Evolutionary conservation across 768 basidiomycete genomes (phyloP).

Genomic region (Calocera cornea): DNA sequence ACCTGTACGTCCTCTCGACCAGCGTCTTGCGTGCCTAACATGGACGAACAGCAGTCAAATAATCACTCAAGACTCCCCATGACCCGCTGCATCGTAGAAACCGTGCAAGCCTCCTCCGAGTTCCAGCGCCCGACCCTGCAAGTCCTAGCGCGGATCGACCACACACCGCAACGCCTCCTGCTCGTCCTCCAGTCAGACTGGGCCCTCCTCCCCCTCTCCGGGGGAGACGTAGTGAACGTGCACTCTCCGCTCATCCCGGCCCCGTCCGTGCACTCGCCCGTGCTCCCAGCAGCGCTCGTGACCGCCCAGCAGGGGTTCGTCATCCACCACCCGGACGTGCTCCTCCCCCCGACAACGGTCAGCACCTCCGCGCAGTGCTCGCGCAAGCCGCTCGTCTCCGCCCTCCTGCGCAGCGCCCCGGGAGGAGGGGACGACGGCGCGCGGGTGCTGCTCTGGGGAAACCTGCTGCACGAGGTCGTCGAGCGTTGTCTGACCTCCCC

Average conservation of each 20-base stretch:
- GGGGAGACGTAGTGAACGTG: slow-evolving; percentile 69
- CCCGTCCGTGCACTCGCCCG: slow-evolving; percentile 39
- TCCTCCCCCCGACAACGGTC: slow-evolving; percentile 80
- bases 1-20: not conserved
- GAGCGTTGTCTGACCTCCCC: slow-evolving; percentile 50
- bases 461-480: slow-evolving; percentile 83
- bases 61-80: slow-evolving; percentile 26
- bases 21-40: not conserved
- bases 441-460: slow-evolving; percentile 58
- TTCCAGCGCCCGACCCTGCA: slow-evolving; percentile 26
- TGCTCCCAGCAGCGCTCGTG: slow-evolving; percentile 32
- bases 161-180: slow-evolving; percentile 23
- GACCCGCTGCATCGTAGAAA: slow-evolving; percentile 45
- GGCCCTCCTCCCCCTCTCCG: slow-evolving; percentile 45
- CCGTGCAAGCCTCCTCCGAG: slow-evolving; percentile 24
- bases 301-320: slow-evolving; percentile 58
- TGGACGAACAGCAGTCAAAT: not conserved
- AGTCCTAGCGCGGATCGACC: slow-evolving; percentile 37
- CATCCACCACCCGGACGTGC: slow-evolving; percentile 82
- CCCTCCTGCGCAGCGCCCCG: slow-evolving; percentile 39
- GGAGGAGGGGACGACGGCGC: slow-evolving; percentile 16
- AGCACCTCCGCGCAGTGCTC: slow-evolving; percentile 70
- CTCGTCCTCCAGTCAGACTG: slow-evolving; percentile 70
- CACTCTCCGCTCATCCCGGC: slow-evolving; percentile 31
- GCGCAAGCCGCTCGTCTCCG: slow-evolving; percentile 72